phyloP scores from a whole-genome alignment of 768 basidiomycete genomes.

The Kwoniella bestiolae region DNA sequence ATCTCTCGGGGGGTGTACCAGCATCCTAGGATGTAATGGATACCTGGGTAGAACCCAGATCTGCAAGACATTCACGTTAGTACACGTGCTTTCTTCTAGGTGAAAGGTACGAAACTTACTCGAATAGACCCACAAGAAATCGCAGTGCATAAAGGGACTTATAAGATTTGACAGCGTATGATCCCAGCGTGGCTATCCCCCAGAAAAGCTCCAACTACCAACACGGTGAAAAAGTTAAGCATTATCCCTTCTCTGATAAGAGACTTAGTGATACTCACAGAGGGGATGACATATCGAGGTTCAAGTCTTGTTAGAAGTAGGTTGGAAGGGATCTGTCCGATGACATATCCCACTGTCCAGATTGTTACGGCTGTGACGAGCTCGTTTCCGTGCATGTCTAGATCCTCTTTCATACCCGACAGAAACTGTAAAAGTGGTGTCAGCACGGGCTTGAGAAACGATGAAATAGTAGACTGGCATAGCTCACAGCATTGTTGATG shows the following conservation, averaged over 20 bases:
- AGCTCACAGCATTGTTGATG: constrained; percentile 39
- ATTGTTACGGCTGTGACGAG: constrained; percentile 39
- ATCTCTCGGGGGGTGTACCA: constrained; percentile 51
- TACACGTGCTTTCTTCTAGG: too few species aligned
- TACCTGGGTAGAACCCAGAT: constrained; percentile 49
- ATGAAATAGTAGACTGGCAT: too few species aligned
- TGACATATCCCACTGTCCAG: constrained; percentile 42
- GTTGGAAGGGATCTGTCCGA: constrained; percentile 40
- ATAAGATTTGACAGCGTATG: constrained; percentile 43
- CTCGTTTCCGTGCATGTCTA: constrained; percentile 43
- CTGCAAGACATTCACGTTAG: neutral
- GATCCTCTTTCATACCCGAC: constrained; percentile 50
- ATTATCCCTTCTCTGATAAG: too few species aligned
- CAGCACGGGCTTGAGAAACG: neutral
- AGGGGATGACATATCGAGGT: constrained; percentile 48
- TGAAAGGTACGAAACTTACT: constrained; percentile 19
- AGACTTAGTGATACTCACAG: constrained; percentile 21
- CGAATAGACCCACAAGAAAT: constrained; percentile 52
- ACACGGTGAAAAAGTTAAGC: too few species aligned
- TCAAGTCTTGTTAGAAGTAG: constrained; percentile 45
- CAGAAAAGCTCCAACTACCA: constrained; percentile 45
- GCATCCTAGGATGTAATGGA: constrained; percentile 46
- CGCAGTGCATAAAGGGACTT: constrained; percentile 47
- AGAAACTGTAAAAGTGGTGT: constrained; percentile 20
- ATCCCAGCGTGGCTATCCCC: constrained; percentile 47